phyloP scores from a whole-genome alignment of 176 grass and related monocot genomes.

The Bothriochloa decipiens region DNA sequence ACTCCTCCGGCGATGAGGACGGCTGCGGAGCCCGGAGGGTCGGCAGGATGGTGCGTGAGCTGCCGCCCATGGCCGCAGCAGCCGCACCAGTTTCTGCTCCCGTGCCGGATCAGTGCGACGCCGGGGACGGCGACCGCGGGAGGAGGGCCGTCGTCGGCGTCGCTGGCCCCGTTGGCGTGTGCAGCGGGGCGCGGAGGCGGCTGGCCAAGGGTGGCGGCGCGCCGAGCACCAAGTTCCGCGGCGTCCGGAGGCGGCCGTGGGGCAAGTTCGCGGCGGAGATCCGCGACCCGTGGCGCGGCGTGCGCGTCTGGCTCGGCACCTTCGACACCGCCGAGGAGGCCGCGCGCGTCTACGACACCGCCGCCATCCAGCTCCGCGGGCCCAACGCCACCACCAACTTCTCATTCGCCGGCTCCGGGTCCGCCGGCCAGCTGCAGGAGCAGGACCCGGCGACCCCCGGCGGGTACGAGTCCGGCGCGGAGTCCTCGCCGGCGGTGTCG shows the following conservation, averaged over 20 bases:
- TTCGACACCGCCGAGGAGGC: slow-evolving; percentile 95
- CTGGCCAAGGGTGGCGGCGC: slow-evolving; percentile 18
- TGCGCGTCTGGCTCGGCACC: slow-evolving; percentile 94
- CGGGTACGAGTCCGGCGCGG: slow-evolving; percentile 70
- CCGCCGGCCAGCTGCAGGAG: background rate
- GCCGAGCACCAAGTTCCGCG: slow-evolving; percentile 69
- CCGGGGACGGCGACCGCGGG: slow-evolving; percentile 22
- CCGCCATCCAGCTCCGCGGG: slow-evolving; percentile 71
- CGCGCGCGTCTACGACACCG: slow-evolving; percentile 77
- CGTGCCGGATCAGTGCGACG: slow-evolving; percentile 42
- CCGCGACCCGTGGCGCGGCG: slow-evolving; percentile 81
- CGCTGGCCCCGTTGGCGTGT: background rate
- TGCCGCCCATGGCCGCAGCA: slow-evolving; percentile 10
- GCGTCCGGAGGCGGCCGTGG: slow-evolving; percentile 82
- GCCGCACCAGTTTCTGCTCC: background rate
- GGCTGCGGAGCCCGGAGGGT: slow-evolving; percentile 50
- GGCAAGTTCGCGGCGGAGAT: slow-evolving; percentile 92
- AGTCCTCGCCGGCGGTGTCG: slow-evolving; percentile 59
- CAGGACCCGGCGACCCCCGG: background rate
- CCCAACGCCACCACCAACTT: slow-evolving; percentile 68
- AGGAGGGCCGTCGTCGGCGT: background rate
- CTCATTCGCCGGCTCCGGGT: background rate
- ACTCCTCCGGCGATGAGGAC: slow-evolving; percentile 67
- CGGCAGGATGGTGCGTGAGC: slow-evolving; percentile 50
- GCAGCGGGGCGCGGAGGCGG: slow-evolving; percentile 17